Evolutionary conservation across 208 protist genomes (phyloP), one percentile per base, ranked within the genome.

Genomic region (Crithidia mellificae): DNA sequence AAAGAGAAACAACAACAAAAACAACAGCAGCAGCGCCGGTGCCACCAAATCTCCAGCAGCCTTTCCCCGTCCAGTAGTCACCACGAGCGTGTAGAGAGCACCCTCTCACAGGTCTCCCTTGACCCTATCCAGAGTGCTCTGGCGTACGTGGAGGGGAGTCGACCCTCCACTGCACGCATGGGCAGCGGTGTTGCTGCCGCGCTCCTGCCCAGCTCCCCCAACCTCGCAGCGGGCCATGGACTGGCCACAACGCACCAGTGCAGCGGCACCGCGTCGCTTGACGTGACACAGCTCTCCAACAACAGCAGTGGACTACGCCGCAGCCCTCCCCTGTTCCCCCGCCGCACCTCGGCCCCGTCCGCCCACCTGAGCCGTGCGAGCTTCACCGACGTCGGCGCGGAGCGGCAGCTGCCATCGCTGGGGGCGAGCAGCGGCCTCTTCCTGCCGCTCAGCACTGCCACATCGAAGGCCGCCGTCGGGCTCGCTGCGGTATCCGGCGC

Each of bases 381-480:
- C 4, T 59, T 59, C 24, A 12, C 46, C n/a, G 54, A 59, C 34
- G 17, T 30, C 32, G 30, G 54, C 20, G 36, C 12, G 3, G 54
- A 59, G 20, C 54, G n/a, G 1, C 36, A 32, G 9, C 22, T 46
- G 24, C 54, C 54, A 5, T 59, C 54, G 20, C 36, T 27, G 19
- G 54, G 36, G 20, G 8, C 54, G 19, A 43, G 39, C n/a, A 43
- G 20, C 29, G n/a, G 19, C 0, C 30, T 62, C 14, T 49, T 54
- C 19, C 46, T 71, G 19, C 65, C 65, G 3, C 6, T 11, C 43
- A 62, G 41, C 38, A 44, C 41, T 2, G 24, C 53, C 38, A 32
- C 27, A 25, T 32, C 30, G 30, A 56, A 39, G 51, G 14, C 30
- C 0, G 39, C 41, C 22, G 15, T 15, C 56, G 11, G 5, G 34